Conservation (phyloP, 768 basidiomycete species). For the Cantharellus cinnabarinus region DNA sequence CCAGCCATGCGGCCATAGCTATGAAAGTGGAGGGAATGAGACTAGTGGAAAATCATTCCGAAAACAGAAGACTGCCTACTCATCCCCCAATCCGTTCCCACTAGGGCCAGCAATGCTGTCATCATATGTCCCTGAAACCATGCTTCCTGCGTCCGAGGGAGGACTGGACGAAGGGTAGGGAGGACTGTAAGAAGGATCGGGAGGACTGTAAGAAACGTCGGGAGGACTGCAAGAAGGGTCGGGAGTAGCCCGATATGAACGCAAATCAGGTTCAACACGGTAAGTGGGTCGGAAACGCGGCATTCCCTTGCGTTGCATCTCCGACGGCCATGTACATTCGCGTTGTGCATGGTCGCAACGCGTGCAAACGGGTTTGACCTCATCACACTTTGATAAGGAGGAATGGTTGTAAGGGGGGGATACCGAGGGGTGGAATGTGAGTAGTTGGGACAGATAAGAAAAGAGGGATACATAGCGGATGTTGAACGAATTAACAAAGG, state of each 20-base stretch:
- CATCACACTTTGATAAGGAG: conserved; percentile 46
- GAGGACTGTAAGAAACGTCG: not conserved
- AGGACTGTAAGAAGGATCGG: not conserved
- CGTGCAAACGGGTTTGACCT: conserved; percentile 71
- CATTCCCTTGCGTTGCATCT: conserved; percentile 5
- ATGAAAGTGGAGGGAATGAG: no score
- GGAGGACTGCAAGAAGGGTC: not conserved
- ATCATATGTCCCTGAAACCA: not conserved
- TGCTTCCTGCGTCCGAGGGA: not conserved
- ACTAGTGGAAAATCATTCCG: no score
- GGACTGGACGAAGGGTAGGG: not conserved
- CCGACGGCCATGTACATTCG: conserved; percentile 21
- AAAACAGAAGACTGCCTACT: not conserved
- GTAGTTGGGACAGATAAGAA: not conserved
- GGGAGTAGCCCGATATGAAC: not conserved
- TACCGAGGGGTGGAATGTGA: no score
- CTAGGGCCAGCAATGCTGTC: not conserved
- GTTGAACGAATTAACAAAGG: not conserved
- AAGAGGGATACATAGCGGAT: not conserved
- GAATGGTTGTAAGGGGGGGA: no score
- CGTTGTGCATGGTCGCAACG: conserved; percentile 72
- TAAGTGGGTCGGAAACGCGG: not conserved
- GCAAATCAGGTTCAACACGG: not conserved
- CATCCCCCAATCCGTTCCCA: not conserved
- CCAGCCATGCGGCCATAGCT: no score